phyloP scores from a whole-genome alignment of 768 basidiomycete species.

The Boletus edulis region DNA sequence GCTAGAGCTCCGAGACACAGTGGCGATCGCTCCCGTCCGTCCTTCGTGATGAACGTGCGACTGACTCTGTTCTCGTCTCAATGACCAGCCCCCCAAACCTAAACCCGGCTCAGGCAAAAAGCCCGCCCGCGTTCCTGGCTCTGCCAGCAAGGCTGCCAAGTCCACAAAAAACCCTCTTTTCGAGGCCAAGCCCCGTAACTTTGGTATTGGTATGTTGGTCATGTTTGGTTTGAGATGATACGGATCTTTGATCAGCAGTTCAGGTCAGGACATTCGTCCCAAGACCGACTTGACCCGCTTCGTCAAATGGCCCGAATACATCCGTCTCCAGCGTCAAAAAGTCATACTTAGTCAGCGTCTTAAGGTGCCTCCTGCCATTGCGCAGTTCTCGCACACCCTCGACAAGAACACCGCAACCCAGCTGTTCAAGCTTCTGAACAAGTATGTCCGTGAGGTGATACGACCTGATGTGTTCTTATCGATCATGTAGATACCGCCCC shows the following conservation, averaged over 20 bases:
- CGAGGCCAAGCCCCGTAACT: constrained; percentile 87
- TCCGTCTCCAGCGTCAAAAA: constrained; percentile 97
- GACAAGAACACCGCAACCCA: constrained; percentile 99
- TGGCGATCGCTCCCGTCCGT: constrained; percentile 26
- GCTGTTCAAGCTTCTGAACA: constrained; percentile 97
- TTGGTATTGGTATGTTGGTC: constrained; percentile 82
- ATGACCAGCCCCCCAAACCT: constrained; percentile 84
- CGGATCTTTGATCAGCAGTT: background rate
- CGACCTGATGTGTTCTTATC: background rate
- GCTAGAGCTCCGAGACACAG: constrained; percentile 54
- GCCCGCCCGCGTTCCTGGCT: constrained; percentile 81
- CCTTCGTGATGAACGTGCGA: constrained; percentile 22
- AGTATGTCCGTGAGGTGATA: constrained; percentile 39
- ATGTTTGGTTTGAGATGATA: background rate
- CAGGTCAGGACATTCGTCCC: constrained; percentile 93
- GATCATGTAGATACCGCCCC: constrained; percentile 58
- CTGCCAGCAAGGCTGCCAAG: constrained; percentile 73
- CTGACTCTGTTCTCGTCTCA: constrained; percentile 68
- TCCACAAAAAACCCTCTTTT: constrained; percentile 93
- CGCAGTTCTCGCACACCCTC: constrained; percentile 95
- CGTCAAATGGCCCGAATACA: constrained; percentile 99
- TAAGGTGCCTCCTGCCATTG: constrained; percentile 97
- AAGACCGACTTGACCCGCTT: constrained; percentile 91
- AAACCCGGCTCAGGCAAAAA: constrained; percentile 76
- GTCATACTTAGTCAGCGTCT: constrained; percentile 97